Conservation (phyloP, 768 basidiomycete species). For the Floccularia luteovirens region DNA sequence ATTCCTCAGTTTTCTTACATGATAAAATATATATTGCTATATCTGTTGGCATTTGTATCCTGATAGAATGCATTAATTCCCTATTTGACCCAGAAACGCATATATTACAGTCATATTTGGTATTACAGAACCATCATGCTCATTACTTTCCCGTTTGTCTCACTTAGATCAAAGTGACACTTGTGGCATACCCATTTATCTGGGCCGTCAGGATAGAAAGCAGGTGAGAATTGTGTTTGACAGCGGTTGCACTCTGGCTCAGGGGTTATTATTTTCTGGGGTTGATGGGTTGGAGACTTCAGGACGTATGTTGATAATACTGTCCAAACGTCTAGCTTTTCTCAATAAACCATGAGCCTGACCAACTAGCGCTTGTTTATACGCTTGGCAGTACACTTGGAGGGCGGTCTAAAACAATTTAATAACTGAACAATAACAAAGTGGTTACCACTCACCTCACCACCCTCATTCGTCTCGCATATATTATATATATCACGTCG, state of each 20-base stretch:
- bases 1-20: constrained; percentile 13
- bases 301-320: constrained; percentile 43
- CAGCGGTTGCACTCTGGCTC: constrained; percentile 55
- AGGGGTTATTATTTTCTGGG: constrained; percentile 9
- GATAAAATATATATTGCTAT: constrained; percentile 1
- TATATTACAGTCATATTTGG: constrained; percentile 20
- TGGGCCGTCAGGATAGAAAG: constrained; percentile 45
- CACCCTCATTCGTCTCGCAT: constrained; percentile 78
- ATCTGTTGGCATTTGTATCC: constrained; percentile 22
- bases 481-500: constrained; percentile 71
- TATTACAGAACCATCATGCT: constrained; percentile 27
- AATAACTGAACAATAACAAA: constrained; percentile 2
- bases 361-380: constrained; percentile 69
- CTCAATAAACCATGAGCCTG: constrained; percentile 83
- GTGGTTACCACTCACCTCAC: constrained; percentile 49
- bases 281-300: constrained; percentile 10
- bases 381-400: constrained; percentile 78
- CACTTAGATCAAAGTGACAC: constrained; percentile 33
- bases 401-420: constrained; percentile 64
- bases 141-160: constrained; percentile 19
- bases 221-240: constrained; percentile 64
- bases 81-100: constrained; percentile 27
- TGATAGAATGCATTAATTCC: constrained; percentile 19
- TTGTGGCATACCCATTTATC: constrained; percentile 33
- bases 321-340: constrained; percentile 81